Evolutionary conservation across 2,329 filamentous ascomycete species (phyloP).

Genomic region (Stenocarpella maydis): DNA sequence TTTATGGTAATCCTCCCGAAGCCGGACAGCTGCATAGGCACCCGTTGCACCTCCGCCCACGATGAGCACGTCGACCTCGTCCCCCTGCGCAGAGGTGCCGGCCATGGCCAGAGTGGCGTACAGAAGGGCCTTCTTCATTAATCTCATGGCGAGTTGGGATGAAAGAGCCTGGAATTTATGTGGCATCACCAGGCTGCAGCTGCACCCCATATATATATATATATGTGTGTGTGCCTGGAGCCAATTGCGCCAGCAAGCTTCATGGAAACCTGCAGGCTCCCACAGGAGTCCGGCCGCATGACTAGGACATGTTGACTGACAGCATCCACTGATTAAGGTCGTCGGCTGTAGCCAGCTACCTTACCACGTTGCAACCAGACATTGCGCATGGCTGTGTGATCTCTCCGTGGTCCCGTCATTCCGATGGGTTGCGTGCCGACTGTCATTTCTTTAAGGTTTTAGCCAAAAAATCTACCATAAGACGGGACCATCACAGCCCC

Average conservation of each 20-base stretch:
- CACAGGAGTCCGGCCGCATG: background rate
- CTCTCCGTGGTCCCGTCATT: background rate
- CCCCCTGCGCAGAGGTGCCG: constrained; percentile 15
- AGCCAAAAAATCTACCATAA: constrained; percentile 18
- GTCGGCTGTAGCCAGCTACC: background rate
- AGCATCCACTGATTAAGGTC: background rate
- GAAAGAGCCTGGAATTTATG: background rate
- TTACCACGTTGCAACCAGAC: background rate
- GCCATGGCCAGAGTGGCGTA: constrained; percentile 1
- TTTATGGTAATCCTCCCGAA: constrained; percentile 35
- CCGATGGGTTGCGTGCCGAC: background rate
- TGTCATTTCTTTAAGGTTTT: constrained; percentile 17
- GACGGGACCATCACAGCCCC: constrained; percentile 13
- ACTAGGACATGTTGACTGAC: background rate
- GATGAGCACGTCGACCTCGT: constrained; percentile 35
- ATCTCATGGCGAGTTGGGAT: background rate
- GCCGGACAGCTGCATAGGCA: constrained; percentile 36
- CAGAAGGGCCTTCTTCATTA: background rate
- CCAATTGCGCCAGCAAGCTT: background rate
- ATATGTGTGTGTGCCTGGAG: background rate
- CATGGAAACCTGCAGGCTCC: background rate
- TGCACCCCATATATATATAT: background rate
- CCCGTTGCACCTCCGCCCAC: constrained; percentile 39
- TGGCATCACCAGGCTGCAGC: background rate
- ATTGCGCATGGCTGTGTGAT: background rate